Base-by-base conservation (phyloP, 176 grass and related monocot genomes). In the Eragrostis nindensis region DNA sequence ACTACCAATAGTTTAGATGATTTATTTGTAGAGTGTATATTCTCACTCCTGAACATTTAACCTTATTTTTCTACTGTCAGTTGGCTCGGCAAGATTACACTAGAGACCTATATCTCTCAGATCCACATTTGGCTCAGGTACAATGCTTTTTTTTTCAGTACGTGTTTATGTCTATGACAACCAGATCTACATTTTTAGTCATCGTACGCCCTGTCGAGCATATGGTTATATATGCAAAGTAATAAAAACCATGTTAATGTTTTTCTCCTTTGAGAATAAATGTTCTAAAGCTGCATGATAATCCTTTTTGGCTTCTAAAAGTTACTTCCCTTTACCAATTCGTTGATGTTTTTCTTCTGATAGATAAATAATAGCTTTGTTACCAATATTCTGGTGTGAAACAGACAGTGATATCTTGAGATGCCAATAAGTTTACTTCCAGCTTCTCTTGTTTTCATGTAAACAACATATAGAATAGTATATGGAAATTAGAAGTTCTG, bases 61-160 rank as follows among this genome's bases (percentile, higher is more conserved):
- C 46, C 75, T 74, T 14, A 68, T 44, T 74, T 77, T 84, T 55
- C 64, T 30, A 77, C 39, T 84, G 15, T 36, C 82, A 99, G 97
- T 44, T 99, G 97, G 97, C 90, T 99, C 83, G 97, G 97, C 66
- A 99, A 99, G 84, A 88, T 99, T 59, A 99, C 97, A 18, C 69
- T 99, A 74, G 97, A 99, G 85, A 99, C 97, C 0, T 99, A 99
- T 42, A 96, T 99, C 76, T 95, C 97, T 62, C 97, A 99, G 82
- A 96, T 99, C 19, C 97, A 99, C 67, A 94, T 99, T 73, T 99
- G 97, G 97, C 93, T 99, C 18, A 96, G 97, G 97, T 99, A 79
- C 62, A 16, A 68, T 81, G 24, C 24, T 5, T 22, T 12, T 69
- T 43, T n/a, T 73, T 60, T 42, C 11, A 27, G 11, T 84, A 45